Evolutionary conservation across 2,329 filamentous ascomycete genomes (phyloP).

Genomic region (Davidsoniella eucalypti): DNA sequence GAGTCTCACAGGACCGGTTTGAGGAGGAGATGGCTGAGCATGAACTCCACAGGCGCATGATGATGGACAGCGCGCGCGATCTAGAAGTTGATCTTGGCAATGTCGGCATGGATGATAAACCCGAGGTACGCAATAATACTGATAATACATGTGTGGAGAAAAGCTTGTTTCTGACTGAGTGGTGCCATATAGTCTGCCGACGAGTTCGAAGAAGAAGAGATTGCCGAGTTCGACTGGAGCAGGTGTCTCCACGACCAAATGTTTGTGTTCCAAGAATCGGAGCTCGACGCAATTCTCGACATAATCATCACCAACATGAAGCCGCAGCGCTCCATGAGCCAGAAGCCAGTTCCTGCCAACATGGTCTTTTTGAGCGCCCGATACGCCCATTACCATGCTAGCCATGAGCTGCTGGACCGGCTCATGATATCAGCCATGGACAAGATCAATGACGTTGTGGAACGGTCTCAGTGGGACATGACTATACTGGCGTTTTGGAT

Average conservation of each 20-base stretch:
- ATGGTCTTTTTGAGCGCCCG: slow-evolving; percentile 89
- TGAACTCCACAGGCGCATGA: slow-evolving; percentile 86
- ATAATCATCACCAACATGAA: slow-evolving; percentile 98
- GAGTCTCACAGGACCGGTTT: slow-evolving; percentile 82
- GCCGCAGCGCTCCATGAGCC: slow-evolving; percentile 83
- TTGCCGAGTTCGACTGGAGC: slow-evolving; percentile 91
- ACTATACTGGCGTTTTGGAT: slow-evolving; percentile 98
- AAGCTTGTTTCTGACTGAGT: neutral
- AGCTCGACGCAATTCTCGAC: slow-evolving; percentile 79
- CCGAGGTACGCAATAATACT: slow-evolving; percentile 45
- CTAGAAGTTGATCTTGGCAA: slow-evolving; percentile 93
- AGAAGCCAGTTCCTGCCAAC: slow-evolving; percentile 94
- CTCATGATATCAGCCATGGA: slow-evolving; percentile 78
- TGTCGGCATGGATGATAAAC: slow-evolving; percentile 86
- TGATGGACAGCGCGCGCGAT: slow-evolving; percentile 98
- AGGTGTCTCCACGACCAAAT: slow-evolving; percentile 93
- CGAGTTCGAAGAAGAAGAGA: slow-evolving; percentile 64
- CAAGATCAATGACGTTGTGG: slow-evolving; percentile 94
- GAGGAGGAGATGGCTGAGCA: slow-evolving; percentile 96
- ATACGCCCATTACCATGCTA: slow-evolving; percentile 94
- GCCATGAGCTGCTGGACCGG: slow-evolving; percentile 62
- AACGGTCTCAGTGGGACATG: slow-evolving; percentile 96
- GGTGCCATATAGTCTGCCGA: slow-evolving; percentile 39
- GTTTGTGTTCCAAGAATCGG: slow-evolving; percentile 96
- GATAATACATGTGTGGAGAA: neutral